Percentiles rank a stretch among this genome's conserved stretches.
phyloP scores from a whole-genome alignment of 192 early-diverging fungal species.

The Podila epigama region DNA sequence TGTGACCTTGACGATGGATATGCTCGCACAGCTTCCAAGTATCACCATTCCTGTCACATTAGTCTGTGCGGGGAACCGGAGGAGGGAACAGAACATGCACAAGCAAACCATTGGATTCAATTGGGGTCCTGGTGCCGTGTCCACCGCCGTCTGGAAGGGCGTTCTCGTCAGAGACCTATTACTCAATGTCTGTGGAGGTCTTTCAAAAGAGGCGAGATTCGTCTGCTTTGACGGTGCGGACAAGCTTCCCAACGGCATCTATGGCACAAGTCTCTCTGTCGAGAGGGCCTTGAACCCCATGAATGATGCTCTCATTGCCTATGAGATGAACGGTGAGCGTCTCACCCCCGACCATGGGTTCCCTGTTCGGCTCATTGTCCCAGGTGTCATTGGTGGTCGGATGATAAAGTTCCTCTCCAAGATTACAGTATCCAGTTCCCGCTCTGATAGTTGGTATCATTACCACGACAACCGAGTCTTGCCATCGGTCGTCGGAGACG shows the following conservation, averaged over 20 bases:
- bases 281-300: conserved; percentile 70
- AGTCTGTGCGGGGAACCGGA: conserved; percentile 70
- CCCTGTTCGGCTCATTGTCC: conserved; percentile 87
- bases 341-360: conserved; percentile 87
- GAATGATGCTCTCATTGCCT: conserved; percentile 80
- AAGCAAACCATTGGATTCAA: conserved; percentile 69
- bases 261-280: conserved; percentile 78
- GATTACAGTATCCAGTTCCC: conserved; percentile 63
- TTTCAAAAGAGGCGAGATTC: conserved; percentile 33
- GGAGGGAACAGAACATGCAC: conserved; percentile 74
- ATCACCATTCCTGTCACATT: conserved; percentile 63
- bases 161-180: conserved; percentile 63
- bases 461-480: conserved; percentile 86
- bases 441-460: conserved; percentile 78
- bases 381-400: conserved; percentile 89
- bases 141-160: conserved; percentile 67
- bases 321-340: conserved; percentile 77
- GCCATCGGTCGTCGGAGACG: conserved; percentile 69
- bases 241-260: conserved; percentile 67
- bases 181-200: conserved; percentile 32
- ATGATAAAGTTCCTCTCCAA: conserved; percentile 84
- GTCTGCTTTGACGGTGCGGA: conserved; percentile 69
- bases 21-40: conserved; percentile 52
- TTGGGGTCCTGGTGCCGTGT: conserved; percentile 66
- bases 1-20: conserved; percentile 60